Evolutionary conservation across 805 yeast species (phyloP).

Genomic region (Yarrowia alimentaria): DNA sequence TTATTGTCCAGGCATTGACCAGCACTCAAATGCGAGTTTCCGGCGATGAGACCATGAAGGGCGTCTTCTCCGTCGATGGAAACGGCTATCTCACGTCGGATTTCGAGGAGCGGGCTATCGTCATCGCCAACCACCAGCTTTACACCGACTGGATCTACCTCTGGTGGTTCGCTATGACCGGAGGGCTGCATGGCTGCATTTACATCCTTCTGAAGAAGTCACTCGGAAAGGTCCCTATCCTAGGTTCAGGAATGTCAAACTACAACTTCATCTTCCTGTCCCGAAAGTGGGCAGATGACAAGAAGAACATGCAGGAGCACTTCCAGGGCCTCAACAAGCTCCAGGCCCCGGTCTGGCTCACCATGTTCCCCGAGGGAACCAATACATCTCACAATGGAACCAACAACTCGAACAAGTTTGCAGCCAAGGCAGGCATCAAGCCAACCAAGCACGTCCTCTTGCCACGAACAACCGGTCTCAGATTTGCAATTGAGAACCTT

Average conservation of each 20-base stretch:
- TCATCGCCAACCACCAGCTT: conserved; percentile 89
- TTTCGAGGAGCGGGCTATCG: conserved; percentile 54
- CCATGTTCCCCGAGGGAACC: conserved; percentile 94
- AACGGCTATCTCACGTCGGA: conserved; percentile 34
- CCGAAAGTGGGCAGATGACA: conserved; percentile 84
- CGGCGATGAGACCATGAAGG: conserved; percentile 36
- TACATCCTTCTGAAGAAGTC: conserved; percentile 78
- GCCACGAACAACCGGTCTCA: conserved; percentile 83
- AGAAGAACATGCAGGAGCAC: conserved; percentile 53
- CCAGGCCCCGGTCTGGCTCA: conserved; percentile 56
- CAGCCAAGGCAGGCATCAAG: conserved; percentile 47
- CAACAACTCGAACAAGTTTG: conserved; percentile 55
- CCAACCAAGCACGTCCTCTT: conserved; percentile 61
- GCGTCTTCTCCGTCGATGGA: conserved; percentile 33
- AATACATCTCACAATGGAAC: conserved; percentile 69
- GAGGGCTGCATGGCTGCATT: conserved; percentile 61
- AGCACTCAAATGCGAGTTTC: conserved; percentile 36
- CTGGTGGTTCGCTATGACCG: conserved; percentile 81
- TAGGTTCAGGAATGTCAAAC: conserved; percentile 83
- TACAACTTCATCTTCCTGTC: conserved; percentile 76
- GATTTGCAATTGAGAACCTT: conserved; percentile 60
- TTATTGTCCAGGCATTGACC: conserved; percentile 37
- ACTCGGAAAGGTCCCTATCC: conserved; percentile 62
- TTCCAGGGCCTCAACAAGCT: conserved; percentile 54
- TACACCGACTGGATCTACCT: conserved; percentile 90